Conservation (phyloP, 129 eudicot genomes). For the Dittrichia graveolens region DNA sequence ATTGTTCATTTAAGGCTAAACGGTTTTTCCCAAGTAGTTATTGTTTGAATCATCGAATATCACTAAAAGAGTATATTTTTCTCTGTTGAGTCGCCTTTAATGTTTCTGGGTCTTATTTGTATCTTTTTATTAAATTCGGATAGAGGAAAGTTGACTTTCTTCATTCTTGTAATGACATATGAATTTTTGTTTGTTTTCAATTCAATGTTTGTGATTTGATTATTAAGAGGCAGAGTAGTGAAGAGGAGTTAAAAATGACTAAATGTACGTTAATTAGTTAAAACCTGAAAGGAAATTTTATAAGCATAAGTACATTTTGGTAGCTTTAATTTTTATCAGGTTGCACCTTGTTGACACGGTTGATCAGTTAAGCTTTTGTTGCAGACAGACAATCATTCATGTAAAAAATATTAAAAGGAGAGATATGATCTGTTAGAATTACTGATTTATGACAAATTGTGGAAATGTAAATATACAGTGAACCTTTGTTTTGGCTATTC, state of each 20-base stretch:
- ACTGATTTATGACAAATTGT: conserved; percentile 8
- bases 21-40: neutral
- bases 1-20: neutral
- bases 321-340: too few relatives aligned
- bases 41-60: neutral
- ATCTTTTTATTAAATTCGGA: conserved; percentile 15
- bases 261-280: neutral
- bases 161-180: neutral
- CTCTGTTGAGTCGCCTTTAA: conserved; percentile 1
- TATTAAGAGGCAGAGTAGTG: neutral
- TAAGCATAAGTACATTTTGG: neutral
- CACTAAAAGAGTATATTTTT: neutral
- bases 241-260: neutral
- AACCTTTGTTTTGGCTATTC: neutral
- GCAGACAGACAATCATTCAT: neutral
- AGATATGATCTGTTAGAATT: neutral
- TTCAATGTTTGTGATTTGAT: neutral
- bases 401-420: neutral
- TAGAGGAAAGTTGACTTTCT: conserved; percentile 11
- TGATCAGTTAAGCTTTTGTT: neutral
- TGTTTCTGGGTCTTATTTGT: neutral
- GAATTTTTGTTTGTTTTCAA: neutral
- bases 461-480: neutral
- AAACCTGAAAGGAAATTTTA: neutral
- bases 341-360: too few relatives aligned